Percentiles rank a stretch among this genome's conserved stretches.
phyloP scores from a whole-genome alignment of 352 stramenopile species.

The Phytopythium montanum region DNA sequence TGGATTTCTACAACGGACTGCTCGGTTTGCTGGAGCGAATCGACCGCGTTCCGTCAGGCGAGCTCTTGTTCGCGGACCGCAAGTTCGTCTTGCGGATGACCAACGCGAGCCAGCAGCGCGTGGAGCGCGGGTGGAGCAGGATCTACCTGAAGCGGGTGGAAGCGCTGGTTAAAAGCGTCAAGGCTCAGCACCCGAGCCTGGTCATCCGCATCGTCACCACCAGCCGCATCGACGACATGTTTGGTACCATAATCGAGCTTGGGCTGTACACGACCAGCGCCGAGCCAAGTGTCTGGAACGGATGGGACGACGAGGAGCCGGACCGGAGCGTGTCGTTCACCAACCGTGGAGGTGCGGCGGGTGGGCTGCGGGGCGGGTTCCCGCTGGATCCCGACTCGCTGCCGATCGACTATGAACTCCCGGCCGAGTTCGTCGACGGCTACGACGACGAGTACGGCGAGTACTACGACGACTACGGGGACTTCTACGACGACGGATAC shows the following conservation, averaged over 20 bases:
- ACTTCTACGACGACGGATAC: slow-evolving; percentile 22
- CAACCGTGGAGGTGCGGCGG: slow-evolving; percentile 3
- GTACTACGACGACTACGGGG: slow-evolving; percentile 17
- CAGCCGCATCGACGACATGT: slow-evolving; percentile 13
- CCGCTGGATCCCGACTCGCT: slow-evolving; percentile 27
- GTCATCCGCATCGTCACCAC: slow-evolving; percentile 16
- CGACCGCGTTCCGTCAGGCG: slow-evolving; percentile 9
- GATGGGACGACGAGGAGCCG: slow-evolving; percentile 30
- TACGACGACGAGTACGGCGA: slow-evolving; percentile 22
- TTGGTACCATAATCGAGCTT: slow-evolving; percentile 30
- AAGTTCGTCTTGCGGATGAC: slow-evolving; percentile 33
- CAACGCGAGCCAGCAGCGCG: slow-evolving; percentile 18
- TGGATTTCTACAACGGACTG: slow-evolving; percentile 34
- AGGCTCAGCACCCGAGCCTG: slow-evolving; percentile 19
- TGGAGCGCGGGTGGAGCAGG: slow-evolving; percentile 32
- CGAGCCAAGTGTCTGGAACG: slow-evolving; percentile 34
- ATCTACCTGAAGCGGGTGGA: slow-evolving; percentile 29
- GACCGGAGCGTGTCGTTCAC: slow-evolving; percentile 19
- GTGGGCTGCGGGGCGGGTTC: not conserved
- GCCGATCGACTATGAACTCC: slow-evolving; percentile 30
- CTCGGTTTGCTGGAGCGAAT: slow-evolving; percentile 21
- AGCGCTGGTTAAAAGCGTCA: slow-evolving; percentile 14
- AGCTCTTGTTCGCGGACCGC: slow-evolving; percentile 20
- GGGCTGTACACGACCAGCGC: slow-evolving; percentile 29
- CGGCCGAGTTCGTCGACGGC: slow-evolving; percentile 17